A percentile compares a stretch with the other conserved stretches of the same genome.
Conservation (phyloP, 2,329 filamentous ascomycete genomes). For the Trichoderma pleuroti region DNA sequence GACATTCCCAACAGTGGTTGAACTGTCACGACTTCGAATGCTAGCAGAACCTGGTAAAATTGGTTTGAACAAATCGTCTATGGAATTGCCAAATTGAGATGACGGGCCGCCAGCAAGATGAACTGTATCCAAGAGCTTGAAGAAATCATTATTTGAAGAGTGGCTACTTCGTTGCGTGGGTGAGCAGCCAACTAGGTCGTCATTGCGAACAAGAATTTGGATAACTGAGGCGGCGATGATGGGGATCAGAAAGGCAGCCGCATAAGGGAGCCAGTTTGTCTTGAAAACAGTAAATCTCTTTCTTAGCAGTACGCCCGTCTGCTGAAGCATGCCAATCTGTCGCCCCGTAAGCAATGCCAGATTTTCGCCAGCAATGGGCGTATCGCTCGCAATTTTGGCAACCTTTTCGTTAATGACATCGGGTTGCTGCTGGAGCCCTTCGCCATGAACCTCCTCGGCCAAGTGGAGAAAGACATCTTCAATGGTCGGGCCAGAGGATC, state of each 20-base stretch:
- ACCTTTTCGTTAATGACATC: slow-evolving; percentile 10
- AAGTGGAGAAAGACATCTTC: slow-evolving; percentile 71
- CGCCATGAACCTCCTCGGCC: slow-evolving; percentile 43
- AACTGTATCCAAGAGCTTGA: slow-evolving; percentile 23
- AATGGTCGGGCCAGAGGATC: slow-evolving; percentile 66
- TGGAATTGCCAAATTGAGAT: slow-evolving; percentile 19
- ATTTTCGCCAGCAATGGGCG: neutral
- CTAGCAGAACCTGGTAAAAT: slow-evolving; percentile 16
- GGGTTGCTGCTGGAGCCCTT: neutral
- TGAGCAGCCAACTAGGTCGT: slow-evolving; percentile 47
- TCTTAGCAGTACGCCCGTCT: slow-evolving; percentile 59
- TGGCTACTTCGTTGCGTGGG: slow-evolving; percentile 21
- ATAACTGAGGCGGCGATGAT: slow-evolving; percentile 71
- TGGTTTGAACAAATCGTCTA: slow-evolving; percentile 19
- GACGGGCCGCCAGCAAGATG: slow-evolving; percentile 27
- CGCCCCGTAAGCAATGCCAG: slow-evolving; percentile 48
- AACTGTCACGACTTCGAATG: slow-evolving; percentile 17
- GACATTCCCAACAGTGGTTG: slow-evolving; percentile 14
- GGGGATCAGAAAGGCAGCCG: slow-evolving; percentile 70
- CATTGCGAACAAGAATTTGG: slow-evolving; percentile 64
- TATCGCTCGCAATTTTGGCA: neutral
- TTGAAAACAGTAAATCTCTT: slow-evolving; percentile 64
- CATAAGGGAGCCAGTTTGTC: slow-evolving; percentile 58
- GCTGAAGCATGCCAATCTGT: slow-evolving; percentile 54
- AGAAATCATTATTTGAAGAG: slow-evolving; percentile 20